Evolutionary conservation across 768 basidiomycete genomes (phyloP).

Genomic region (Steccherinum ochraceum): DNA sequence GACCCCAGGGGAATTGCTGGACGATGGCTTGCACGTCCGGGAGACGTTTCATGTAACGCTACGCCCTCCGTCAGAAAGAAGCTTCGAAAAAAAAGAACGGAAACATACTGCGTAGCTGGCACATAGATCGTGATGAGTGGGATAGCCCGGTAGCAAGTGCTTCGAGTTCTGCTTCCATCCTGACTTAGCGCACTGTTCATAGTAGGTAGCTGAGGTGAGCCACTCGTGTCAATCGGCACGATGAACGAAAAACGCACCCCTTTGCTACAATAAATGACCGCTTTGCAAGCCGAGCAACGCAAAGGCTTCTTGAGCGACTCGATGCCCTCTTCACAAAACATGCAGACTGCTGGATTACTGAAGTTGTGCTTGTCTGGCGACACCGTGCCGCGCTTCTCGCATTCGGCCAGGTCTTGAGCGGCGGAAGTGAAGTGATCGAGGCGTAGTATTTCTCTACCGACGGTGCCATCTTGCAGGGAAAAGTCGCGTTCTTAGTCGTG

Average conservation of each 20-base stretch:
- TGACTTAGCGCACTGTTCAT: no score
- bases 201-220: no score
- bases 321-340: not conserved
- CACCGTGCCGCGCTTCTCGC: not conserved
- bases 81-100: no score
- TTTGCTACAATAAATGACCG: constrained; percentile 2
- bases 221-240: no score
- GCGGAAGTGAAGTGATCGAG: not conserved
- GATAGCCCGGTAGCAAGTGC: no score
- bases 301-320: constrained; percentile 1
- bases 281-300: constrained; percentile 6
- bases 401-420: not conserved
- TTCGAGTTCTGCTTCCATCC: no score
- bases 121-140: no score
- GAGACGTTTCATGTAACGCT: constrained; percentile 33
- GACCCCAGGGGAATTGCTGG: constrained; percentile 36
- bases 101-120: no score
- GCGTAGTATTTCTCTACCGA: not conserved
- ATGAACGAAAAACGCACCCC: not conserved
- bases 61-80: no score
- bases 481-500: no score
- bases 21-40: constrained; percentile 27
- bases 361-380: not conserved
- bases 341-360: not conserved
- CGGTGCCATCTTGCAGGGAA: no score